These are phyloP conservation scores for Rhipidocladum racemiflorum DNA, from an alignment of 176 grass and related monocot genomes.

Conservation along the genomic window DNA sequence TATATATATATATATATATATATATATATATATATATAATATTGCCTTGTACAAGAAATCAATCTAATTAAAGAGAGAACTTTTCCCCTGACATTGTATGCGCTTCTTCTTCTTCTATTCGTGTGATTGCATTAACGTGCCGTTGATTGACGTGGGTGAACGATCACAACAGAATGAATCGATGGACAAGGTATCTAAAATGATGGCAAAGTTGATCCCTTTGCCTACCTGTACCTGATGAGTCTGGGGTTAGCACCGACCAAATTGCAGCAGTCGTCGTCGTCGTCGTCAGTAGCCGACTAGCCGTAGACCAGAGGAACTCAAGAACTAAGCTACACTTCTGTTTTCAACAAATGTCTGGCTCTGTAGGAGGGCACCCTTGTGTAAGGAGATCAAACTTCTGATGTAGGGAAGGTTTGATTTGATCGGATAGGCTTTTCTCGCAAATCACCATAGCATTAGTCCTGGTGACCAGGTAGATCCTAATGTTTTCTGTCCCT, in stretches of 20 bases:
- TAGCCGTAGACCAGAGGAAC: too few relatives aligned
- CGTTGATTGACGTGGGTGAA: too few relatives aligned
- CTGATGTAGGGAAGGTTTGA: not conserved
- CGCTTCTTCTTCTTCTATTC: too few relatives aligned
- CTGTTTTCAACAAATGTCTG: not conserved
- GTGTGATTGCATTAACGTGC: too few relatives aligned
- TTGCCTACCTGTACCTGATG: not conserved
- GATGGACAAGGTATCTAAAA: not conserved
- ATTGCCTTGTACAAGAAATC: too few relatives aligned
- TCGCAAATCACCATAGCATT: not conserved
- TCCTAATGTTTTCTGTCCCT: not conserved
- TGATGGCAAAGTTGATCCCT: not conserved
- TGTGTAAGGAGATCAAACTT: not conserved
- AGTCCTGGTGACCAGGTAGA: not conserved
- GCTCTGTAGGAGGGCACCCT: not conserved
- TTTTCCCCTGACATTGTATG: too few relatives aligned
- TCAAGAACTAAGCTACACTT: not conserved
- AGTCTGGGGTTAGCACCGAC: not conserved
- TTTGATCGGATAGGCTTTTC: not conserved
- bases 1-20: too few relatives aligned
- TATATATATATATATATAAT: too few relatives aligned
- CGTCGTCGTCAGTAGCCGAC: too few relatives aligned
- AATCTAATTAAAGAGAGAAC: too few relatives aligned
- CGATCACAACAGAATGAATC: too few relatives aligned
- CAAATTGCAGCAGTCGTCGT: not conserved